These are phyloP conservation scores for Chrysoporthe puriensis DNA, from an alignment of 2,329 filamentous ascomycete species.

Conservation along the genomic window DNA sequence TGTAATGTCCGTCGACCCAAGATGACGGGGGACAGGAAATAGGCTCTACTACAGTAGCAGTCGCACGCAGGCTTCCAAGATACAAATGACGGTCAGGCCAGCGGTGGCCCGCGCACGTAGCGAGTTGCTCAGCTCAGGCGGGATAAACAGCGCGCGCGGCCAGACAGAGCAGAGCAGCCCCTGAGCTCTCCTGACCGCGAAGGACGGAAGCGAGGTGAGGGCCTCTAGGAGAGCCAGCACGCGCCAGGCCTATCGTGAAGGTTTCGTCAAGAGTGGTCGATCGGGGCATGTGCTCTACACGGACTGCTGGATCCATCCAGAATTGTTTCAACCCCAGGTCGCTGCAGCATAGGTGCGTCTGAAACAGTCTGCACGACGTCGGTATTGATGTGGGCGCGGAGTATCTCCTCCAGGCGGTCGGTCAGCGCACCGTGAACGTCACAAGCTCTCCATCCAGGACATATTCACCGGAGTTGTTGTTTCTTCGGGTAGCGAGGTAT, in stretches of 20 bases:
- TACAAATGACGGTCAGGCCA: neutral
- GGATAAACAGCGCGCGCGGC: neutral
- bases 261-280: neutral
- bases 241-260: neutral
- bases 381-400: conserved; percentile 1
- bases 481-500: neutral
- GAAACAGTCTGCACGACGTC: conserved; percentile 1
- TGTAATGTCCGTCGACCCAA: neutral
- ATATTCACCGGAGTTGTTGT: neutral
- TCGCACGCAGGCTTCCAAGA: neutral
- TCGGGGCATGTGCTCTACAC: neutral
- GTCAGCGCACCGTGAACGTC: neutral
- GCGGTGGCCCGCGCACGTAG: neutral
- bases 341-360: neutral
- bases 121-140: neutral
- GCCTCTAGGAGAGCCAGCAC: no score
- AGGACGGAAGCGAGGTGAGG: neutral
- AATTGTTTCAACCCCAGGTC: conserved; percentile 7
- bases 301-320: neutral
- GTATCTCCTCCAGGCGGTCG: neutral
- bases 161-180: neutral
- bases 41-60: neutral
- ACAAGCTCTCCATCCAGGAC: neutral
- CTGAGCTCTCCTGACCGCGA: neutral
- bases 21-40: neutral